A percentile compares a stretch with the other conserved stretches of the same genome.
phyloP scores from a whole-genome alignment of 2,329 filamentous ascomycete species.

The Ophiostoma ips region DNA sequence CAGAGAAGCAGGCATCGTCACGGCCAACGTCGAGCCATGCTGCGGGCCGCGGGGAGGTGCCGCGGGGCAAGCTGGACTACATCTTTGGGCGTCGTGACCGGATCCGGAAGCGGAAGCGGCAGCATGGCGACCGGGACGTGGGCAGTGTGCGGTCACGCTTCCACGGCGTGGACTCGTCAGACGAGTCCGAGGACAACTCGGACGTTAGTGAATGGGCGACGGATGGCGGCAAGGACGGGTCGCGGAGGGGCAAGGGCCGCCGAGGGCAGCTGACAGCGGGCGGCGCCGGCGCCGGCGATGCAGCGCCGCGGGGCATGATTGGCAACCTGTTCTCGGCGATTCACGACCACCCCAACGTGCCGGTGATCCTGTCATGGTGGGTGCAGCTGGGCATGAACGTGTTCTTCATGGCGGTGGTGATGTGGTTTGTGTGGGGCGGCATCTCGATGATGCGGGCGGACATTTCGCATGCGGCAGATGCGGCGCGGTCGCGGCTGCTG shows the following conservation, averaged over 20 bases:
- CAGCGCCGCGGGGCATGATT: constrained; percentile 23
- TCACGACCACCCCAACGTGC: constrained; percentile 43
- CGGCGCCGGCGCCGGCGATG: not conserved
- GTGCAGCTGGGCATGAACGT: constrained; percentile 50
- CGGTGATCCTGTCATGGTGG: constrained; percentile 46
- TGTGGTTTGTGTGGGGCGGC: constrained; percentile 57
- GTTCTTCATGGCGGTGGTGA: constrained; percentile 37
- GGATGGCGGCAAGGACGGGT: constrained; percentile 9
- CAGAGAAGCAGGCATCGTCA: not conserved
- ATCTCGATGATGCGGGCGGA: constrained; percentile 60
- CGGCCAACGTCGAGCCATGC: constrained; percentile 21
- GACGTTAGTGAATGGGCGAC: constrained; percentile 13
- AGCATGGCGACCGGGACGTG: constrained; percentile 37
- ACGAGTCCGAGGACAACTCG: constrained; percentile 24
- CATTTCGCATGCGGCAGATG: constrained; percentile 56
- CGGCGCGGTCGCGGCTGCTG: constrained; percentile 53
- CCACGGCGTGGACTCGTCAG: constrained; percentile 36
- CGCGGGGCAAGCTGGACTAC: constrained; percentile 28
- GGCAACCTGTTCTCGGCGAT: constrained; percentile 34
- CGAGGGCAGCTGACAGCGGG: not conserved
- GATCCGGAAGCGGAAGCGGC: constrained; percentile 40
- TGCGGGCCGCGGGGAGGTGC: constrained; percentile 52
- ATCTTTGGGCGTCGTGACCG: constrained; percentile 27
- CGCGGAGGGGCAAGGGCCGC: not conserved
- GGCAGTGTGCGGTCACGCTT: constrained; percentile 33